A percentile compares a stretch with the other conserved stretches of the same genome.
Evolutionary conservation across 2,329 filamentous ascomycete species (phyloP).

Genomic region (Bisporella sp.): DNA sequence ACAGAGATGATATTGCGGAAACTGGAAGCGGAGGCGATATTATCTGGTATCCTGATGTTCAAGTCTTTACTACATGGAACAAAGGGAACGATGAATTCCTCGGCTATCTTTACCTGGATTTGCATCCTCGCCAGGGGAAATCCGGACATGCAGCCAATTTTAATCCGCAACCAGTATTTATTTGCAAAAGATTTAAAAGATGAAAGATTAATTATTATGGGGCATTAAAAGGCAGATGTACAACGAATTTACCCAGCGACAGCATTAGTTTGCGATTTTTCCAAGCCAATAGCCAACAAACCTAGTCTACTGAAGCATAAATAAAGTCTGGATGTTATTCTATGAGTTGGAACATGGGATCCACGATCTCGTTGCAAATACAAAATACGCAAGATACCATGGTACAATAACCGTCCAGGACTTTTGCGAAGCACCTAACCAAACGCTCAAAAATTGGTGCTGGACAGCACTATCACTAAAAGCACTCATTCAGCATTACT

Average conservation of each 20-base stretch:
- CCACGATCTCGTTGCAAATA: neutral
- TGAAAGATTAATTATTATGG: too few relatives aligned
- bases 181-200: too few relatives aligned
- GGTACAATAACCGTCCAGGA: neutral
- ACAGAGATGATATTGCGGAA: neutral
- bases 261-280: neutral
- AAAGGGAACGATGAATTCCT: neutral
- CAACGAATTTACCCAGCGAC: neutral
- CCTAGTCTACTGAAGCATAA: neutral
- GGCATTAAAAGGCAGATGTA: neutral
- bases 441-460: neutral
- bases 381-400: neutral
- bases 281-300: neutral
- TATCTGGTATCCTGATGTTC: neutral
- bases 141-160: neutral
- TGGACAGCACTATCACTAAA: neutral
- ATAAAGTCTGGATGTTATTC: neutral
- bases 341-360: neutral
- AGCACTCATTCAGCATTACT: neutral
- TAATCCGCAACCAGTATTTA: neutral
- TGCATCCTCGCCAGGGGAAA: neutral
- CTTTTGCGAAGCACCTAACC: neutral
- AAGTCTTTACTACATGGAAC: neutral
- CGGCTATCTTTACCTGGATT: neutral
- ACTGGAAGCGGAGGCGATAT: neutral